These are phyloP conservation scores for Digitaria exilis DNA, from an alignment of 202 grass and related monocot genomes.

Conservation along the genomic window DNA sequence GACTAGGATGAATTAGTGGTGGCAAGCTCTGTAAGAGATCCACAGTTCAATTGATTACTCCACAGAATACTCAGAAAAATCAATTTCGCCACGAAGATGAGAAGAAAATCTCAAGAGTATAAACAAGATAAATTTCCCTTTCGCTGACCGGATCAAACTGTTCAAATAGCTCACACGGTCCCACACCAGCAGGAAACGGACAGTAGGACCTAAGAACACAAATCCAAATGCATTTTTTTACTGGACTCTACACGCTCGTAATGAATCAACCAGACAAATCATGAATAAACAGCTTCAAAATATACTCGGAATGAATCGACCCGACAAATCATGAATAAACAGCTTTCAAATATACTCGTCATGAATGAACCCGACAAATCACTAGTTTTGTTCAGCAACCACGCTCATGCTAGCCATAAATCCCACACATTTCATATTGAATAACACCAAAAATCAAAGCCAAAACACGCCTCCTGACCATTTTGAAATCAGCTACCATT, in stretches of 20 bases:
- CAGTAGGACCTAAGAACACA: neutral
- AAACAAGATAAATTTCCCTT: neutral
- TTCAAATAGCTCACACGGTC: neutral
- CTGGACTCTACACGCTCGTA: neutral
- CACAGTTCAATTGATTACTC: neutral
- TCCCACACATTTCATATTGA: slow-evolving; percentile 20
- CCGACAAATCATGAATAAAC: neutral
- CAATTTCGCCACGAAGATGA: neutral
- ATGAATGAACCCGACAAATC: neutral
- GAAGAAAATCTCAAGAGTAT: neutral
- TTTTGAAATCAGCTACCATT: neutral
- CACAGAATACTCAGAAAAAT: neutral
- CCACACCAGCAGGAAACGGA: slow-evolving; percentile 16
- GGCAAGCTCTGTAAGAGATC: neutral
- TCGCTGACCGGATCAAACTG: slow-evolving; percentile 9
- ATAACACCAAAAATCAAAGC: neutral
- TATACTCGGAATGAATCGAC: no score
- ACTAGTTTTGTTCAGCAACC: neutral
- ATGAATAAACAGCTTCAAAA: neutral
- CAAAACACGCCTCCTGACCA: neutral
- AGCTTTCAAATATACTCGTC: neutral
- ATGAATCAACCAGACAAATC: neutral
- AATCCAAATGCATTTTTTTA: neutral
- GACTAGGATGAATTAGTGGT: neutral
- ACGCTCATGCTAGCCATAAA: neutral